Evolutionary conservation across 1,139 yeast genomes (phyloP), one percentile per base, ranked within the genome.

Genomic region (Taphrina communis): DNA sequence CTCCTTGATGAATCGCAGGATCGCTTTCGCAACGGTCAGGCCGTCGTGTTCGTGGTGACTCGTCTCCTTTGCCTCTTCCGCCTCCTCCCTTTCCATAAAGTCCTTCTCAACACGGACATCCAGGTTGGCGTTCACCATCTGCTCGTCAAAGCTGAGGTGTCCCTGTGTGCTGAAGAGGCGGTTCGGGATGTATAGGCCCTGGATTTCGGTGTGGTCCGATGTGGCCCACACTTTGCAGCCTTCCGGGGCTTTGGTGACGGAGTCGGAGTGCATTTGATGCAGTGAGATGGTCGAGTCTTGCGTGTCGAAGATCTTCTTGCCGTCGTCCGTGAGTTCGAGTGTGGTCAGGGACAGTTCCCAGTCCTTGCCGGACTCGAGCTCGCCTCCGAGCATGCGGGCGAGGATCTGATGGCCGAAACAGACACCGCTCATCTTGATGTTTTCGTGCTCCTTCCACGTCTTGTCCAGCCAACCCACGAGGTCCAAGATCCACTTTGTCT

Each of bases 391-490:
- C 11, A 88, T 85, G 70, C 87, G 82, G 1, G 87, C 88, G 38
- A 90, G 77, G 25, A 90, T 81, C 76, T 92, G 97, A 77, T 91
- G 97, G 2, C 97, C 97, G 76, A 90, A 91, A 76, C 97, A 92
- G 52, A 91, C 61, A 14, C 75, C 79, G 7, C 78, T 69, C 1
- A 77, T 71, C 44, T 77, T 75, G 44, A 86, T 71, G 14, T 71
- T 70, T 6, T 69, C 68, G 8, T 46, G 12, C 25, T 60, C 48
- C 17, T 50, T 6, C 61, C 66, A 62, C n/a, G 59, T 41, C n/a
- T n/a, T 38, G 21, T 74, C 46, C 62, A 42, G 55, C 70, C 70
- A 48, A 74, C 72, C 73, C 44, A 82, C 81, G 36, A 88, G 78
- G 65, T 77, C 76, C 42, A 76, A 71, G 68, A 88, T 85, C 93